Evolutionary conservation across 208 protist genomes (phyloP), one percentile per base, ranked within the genome.

Genomic region (Wallacemonas collosoma): DNA sequence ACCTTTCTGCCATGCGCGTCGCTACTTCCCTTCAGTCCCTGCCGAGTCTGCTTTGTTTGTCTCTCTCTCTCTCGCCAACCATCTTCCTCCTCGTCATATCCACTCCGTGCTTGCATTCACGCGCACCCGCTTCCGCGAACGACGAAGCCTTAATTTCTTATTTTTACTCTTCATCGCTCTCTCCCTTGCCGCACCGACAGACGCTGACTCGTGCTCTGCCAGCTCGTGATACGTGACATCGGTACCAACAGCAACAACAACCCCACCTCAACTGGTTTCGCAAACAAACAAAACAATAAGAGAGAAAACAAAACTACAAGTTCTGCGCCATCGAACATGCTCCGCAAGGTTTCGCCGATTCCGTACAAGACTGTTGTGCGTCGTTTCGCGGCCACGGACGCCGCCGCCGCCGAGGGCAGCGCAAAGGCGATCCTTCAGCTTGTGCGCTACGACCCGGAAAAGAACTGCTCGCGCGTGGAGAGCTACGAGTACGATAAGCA

Each of bases 401-500:
- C 86, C 15, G 81, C 82, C 17, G 60, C 72, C 44, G 72, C 69
- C 8, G 67, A 71, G 2, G 14, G 44, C 8, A 76, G 82, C 51
- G 67, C 72, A 9, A 92, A 94, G 71, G 93, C 89, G 0, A 79
- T 95, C 35, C 78, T 97, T 4, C 93, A 95, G 75, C 76, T 97
- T 45, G 80, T 93, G 43, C 90, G 93, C 77, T 97, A 89, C 71
- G 93, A 97, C 71, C 93, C 93, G 3, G 82, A 86, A 55, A 94
- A 81, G 66, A 95, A 95, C 86, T 81, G 71, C 47, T 81, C 89
- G 35, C 89, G 91, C 17, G 81, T 97, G 68, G 93, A 97, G 77
- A 95, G 83, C 71, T 97, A 92, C 72, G 90, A 95, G 79, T 97
- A 96, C 73, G 88, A 93, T 71, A 96, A 93, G 74, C 86, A 93